Percentiles rank a stretch among this genome's conserved stretches.
These are phyloP conservation scores for Zizania palustris DNA, from an alignment of 202 grass and related monocot genomes.

Conservation along the genomic window DNA sequence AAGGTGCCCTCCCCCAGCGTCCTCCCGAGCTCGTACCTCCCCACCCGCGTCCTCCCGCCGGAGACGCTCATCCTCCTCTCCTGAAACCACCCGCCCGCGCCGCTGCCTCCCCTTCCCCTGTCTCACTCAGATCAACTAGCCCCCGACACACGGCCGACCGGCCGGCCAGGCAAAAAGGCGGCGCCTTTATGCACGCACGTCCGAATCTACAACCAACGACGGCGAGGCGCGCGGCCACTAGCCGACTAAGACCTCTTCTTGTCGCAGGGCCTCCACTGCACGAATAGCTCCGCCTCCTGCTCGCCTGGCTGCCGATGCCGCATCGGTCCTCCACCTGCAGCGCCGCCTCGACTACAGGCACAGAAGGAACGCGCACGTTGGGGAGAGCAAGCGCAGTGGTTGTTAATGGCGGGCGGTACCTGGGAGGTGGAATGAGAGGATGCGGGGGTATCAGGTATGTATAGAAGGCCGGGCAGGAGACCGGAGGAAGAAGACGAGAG, in stretches of 20 bases:
- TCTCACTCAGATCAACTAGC: background rate
- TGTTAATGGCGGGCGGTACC: background rate
- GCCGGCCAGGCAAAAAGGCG: background rate
- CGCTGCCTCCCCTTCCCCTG: background rate
- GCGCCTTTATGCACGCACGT: background rate
- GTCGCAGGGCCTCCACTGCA: slow-evolving; percentile 73
- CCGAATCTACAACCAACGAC: background rate
- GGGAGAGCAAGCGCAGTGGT: background rate
- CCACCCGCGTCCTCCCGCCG: slow-evolving; percentile 69
- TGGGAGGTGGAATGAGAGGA: background rate
- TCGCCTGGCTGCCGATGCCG: slow-evolving; percentile 58
- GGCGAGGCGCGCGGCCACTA: background rate
- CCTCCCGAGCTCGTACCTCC: slow-evolving; percentile 88
- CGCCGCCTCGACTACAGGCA: slow-evolving; percentile 11
- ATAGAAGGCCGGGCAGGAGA: background rate
- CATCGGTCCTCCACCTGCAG: slow-evolving; percentile 36
- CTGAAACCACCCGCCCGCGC: no score
- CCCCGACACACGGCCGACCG: background rate
- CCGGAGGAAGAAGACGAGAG: background rate
- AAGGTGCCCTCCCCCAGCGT: slow-evolving; percentile 91
- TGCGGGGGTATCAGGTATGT: background rate
- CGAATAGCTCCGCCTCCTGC: slow-evolving; percentile 60
- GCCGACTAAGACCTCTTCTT: slow-evolving; percentile 63
- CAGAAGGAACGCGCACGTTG: background rate
- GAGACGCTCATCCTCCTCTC: slow-evolving; percentile 49